Conservation (phyloP, 371 early-diverging fungal species). For the Basidiobolus heterosporus region DNA sequence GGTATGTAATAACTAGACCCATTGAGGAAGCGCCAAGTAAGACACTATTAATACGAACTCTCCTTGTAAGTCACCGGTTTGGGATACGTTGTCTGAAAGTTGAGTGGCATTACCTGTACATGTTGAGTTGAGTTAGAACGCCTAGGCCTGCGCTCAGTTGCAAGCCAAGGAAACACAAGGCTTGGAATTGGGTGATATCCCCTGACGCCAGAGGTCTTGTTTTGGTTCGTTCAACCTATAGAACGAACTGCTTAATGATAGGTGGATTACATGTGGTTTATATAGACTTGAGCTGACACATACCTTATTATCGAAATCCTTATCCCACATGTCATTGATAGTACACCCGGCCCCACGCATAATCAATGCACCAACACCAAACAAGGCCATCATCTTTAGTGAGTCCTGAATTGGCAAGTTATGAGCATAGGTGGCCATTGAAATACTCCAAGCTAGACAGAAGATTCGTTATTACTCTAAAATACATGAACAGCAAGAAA, state of each 20-base stretch:
- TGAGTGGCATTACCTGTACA: slow-evolving; percentile 17
- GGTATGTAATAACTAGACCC: slow-evolving; percentile 64
- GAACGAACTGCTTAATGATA: background rate
- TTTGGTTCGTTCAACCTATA: slow-evolving; percentile 66
- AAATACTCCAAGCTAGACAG: slow-evolving; percentile 54
- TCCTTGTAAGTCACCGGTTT: slow-evolving; percentile 5
- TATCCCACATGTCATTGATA: slow-evolving; percentile 93
- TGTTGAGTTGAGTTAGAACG: slow-evolving; percentile 54
- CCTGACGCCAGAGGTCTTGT: slow-evolving; percentile 77
- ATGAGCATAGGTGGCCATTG: slow-evolving; percentile 55
- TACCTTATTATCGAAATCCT: slow-evolving; percentile 63
- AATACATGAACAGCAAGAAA: background rate
- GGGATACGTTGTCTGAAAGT: slow-evolving; percentile 22
- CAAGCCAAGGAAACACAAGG: slow-evolving; percentile 58
- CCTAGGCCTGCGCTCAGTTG: slow-evolving; percentile 72
- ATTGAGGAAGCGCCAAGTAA: slow-evolving; percentile 67
- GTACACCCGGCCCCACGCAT: slow-evolving; percentile 96
- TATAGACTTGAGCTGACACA: no score
- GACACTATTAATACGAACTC: no score
- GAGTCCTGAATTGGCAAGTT: slow-evolving; percentile 28
- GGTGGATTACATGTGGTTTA: background rate
- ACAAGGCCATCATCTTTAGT: slow-evolving; percentile 54
- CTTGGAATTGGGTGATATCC: slow-evolving; percentile 41
- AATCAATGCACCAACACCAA: slow-evolving; percentile 74
- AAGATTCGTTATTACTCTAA: no score